Base-by-base conservation (phyloP, 306 rosid species). In the Corylus avellana region DNA sequence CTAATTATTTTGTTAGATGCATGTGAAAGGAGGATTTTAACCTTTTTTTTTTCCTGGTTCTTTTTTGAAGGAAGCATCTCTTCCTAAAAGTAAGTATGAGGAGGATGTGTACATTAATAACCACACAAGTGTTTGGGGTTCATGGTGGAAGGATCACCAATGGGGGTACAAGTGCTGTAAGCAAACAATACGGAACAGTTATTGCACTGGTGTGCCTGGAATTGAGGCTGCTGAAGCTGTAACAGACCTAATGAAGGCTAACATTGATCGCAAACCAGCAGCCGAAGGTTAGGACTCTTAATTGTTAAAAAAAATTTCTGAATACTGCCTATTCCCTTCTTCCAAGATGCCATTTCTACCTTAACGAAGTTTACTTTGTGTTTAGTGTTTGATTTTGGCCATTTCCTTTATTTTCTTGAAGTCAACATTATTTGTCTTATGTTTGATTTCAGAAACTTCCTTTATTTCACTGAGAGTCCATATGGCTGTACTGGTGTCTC, bases 91-190 rank as follows among this genome's bases (percentile, higher is more conserved):
- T 77, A 89, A 86, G 74, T 89, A 83, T 50, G 90, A 91, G 39
- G 93, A 91, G 74, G 90, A 86, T 72, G 73, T 83, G 12, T 88
- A 79, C 58, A 82, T 85, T 42, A 88, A 89, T 55, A 91, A 91
- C 78, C 91, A 91, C 78, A 88, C 85, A 2, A 76, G 85, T 32
- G 87, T 89, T 4, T 89, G 91, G 92, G 93, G 91, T 3, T 91
- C 93, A 0, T 89, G 96, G 93, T 89, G 96, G 96, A 89, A 85
- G 83, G 96, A 86, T 73, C 88, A 89, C 69, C 93, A 89, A n/a
- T 91, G 96, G 93, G 96, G 92, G 48, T 91, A 86, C 67, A 86
- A 79, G 73, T 89, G 93, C 71, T 90, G 94, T 13, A 86, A 85
- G 74, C 93, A 89, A 55, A 85, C 87, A 4, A 75, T 86, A 49